Conservation (phyloP, 2,329 filamentous ascomycete genomes). For the Alternaria viburni region DNA sequence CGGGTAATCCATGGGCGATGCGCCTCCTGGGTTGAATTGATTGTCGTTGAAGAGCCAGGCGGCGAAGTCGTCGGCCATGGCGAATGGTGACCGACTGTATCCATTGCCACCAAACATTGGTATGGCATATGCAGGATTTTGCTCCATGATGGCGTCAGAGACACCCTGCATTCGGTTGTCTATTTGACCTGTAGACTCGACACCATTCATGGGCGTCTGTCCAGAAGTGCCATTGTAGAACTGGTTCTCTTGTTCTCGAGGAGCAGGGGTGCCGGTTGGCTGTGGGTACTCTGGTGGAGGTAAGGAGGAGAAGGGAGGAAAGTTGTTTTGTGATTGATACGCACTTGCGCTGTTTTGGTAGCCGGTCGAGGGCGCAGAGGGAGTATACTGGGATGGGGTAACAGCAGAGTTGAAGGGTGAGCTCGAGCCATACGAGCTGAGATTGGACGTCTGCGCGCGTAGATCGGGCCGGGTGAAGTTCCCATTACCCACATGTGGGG, state of each 20-base stretch:
- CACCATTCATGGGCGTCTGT: conserved; percentile 47
- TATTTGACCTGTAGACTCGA: conserved; percentile 46
- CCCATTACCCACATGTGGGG: conserved; percentile 44
- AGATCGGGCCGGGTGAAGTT: conserved; percentile 45
- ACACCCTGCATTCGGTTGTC: conserved; percentile 44
- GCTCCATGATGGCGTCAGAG: conserved; percentile 50
- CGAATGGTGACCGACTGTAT: conserved; percentile 85
- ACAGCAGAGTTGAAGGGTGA: conserved; percentile 46
- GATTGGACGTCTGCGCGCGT: conserved; percentile 45
- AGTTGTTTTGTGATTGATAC: conserved; percentile 67
- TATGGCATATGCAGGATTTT: conserved; percentile 67
- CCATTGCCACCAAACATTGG: conserved; percentile 87
- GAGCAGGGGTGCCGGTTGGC: conserved; percentile 44
- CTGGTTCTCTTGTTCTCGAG: conserved; percentile 43
- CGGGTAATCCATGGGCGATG: conserved; percentile 48
- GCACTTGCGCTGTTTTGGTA: conserved; percentile 46
- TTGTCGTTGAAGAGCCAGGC: conserved; percentile 81
- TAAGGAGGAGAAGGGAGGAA: conserved; percentile 65
- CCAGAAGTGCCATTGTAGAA: conserved; percentile 45
- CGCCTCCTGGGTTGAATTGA: conserved; percentile 51
- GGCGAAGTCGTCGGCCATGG: conserved; percentile 86
- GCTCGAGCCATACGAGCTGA: conserved; percentile 42
- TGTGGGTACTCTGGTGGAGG: conserved; percentile 63
- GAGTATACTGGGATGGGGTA: conserved; percentile 56
- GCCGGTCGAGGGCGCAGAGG: conserved; percentile 53